Percentiles rank a stretch among this genome's conserved stretches.
Conservation (phyloP, 805 yeast species). For the Nakazawaea ishiwadae region DNA sequence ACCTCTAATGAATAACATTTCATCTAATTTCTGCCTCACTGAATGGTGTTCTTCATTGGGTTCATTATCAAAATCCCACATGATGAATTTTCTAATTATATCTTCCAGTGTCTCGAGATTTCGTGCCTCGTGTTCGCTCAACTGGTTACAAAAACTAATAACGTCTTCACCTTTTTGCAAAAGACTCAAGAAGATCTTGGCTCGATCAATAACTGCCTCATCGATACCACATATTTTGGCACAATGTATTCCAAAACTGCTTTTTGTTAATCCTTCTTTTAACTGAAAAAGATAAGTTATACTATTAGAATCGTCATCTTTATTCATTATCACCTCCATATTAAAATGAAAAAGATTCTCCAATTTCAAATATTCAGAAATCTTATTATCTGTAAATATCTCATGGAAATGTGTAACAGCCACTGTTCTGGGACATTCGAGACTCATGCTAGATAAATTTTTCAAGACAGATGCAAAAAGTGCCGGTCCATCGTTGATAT, state of each 20-base stretch:
- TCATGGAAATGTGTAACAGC: constrained; percentile 42
- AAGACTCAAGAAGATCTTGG: constrained; percentile 21
- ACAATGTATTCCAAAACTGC: constrained; percentile 36
- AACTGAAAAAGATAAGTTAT: constrained; percentile 31
- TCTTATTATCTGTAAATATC: constrained; percentile 24
- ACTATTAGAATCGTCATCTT: too few species aligned
- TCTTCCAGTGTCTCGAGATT: constrained; percentile 11
- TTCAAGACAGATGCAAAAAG: constrained; percentile 35
- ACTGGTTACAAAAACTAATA: constrained; percentile 15
- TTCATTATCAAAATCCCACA: constrained; percentile 25
- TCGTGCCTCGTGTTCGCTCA: constrained; percentile 17
- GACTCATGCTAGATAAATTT: constrained; percentile 16
- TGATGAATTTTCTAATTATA: constrained; percentile 19
- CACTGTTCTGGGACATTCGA: constrained; percentile 22
- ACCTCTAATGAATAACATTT: too few species aligned
- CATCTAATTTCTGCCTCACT: too few species aligned
- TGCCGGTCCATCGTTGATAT: constrained; percentile 40
- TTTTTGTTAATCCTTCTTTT: constrained; percentile 25
- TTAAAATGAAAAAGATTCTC: constrained; percentile 27
- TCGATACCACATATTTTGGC: constrained; percentile 35
- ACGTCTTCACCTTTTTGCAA: constrained; percentile 17
- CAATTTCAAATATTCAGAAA: constrained; percentile 13
- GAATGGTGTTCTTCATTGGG: constrained; percentile 5
- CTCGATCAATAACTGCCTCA: constrained; percentile 25
- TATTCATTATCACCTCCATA: constrained; percentile 26